Conservation (phyloP, 371 early-diverging fungal genomes). For the Mortierella sp. region DNA sequence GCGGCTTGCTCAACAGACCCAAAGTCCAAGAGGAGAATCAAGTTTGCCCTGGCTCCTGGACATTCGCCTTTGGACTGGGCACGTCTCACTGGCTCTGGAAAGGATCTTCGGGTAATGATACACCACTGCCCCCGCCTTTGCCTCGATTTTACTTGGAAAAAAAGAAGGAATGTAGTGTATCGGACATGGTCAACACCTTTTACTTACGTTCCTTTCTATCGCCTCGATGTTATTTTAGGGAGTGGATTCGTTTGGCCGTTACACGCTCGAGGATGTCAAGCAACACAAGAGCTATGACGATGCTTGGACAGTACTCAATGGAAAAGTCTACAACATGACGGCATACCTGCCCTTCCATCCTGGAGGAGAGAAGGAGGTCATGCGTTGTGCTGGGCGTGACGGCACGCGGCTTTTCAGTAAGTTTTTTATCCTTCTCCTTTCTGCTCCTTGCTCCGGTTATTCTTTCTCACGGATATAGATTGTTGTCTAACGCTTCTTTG, state of each 20-base stretch:
- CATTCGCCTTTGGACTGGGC: constrained; percentile 97
- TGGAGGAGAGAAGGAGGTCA: constrained; percentile 91
- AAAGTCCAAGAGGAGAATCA: constrained; percentile 71
- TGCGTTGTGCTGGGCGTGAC: constrained; percentile 96
- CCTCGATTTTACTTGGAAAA: neutral
- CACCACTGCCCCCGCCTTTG: neutral
- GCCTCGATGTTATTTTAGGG: constrained; percentile 60
- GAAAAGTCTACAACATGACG: constrained; percentile 97
- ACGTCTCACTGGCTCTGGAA: constrained; percentile 80
- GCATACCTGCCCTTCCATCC: constrained; percentile 97
- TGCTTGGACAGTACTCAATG: constrained; percentile 95
- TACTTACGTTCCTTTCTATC: constrained; percentile 5
- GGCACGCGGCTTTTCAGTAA: constrained; percentile 93
- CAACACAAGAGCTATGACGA: constrained; percentile 86
- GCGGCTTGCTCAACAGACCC: constrained; percentile 56
- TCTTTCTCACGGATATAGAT: neutral
- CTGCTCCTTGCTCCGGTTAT: neutral
- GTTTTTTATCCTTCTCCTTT: constrained; percentile 30
- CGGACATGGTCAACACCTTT: neutral
- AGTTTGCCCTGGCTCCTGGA: constrained; percentile 90
- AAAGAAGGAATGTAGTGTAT: neutral
- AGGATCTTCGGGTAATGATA: constrained; percentile 76
- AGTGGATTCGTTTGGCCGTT: constrained; percentile 67
- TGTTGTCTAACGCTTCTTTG: neutral
- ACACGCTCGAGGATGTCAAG: constrained; percentile 84